Base-by-base conservation (phyloP, 1,284 basidiomycete genomes). In the Boletus mariae region DNA sequence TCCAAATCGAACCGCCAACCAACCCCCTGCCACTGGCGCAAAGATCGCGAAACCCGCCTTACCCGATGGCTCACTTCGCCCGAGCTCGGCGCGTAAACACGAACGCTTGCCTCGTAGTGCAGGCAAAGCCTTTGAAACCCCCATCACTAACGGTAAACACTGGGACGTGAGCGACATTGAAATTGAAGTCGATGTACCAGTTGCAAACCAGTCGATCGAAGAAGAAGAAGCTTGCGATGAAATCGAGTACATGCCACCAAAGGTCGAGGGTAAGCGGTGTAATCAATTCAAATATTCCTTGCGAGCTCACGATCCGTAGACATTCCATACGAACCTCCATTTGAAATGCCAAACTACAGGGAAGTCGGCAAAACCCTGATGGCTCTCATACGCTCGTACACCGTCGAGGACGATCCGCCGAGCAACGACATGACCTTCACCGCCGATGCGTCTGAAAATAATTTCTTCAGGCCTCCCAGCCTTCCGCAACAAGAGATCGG, bases 231-330 rank as follows among this genome's bases (percentile, higher is more conserved):
- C 82, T 55, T 74, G 75, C 50, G 85, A 84, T 58, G 88, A 90
- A 65, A 75, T 90, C 37, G 89, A 92, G 65, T 90, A 89, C 62
- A 84, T 86, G 80, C 78, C 88, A 29, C 88, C 88, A 6, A 86
- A 83, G 58, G 80, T 79, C 8, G 70, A 80, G 17, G 79, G 87
- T 88, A 59, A 57, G 80, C 70, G 5, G 34, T 4, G 15, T 28
- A 15, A 38, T 34, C 17, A 35, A 46, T 11, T 34, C 13, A 2
- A 32, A 3, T 4, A 38, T 52, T 38, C 40, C 53, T 25, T 37
- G 25, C 6, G 13, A 46, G 45, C 23, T 60, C 42, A 57, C 45
- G 4, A 34, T 4, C 7, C 5, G 1, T 55, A 83, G 83, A 82
- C 44, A 58, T 76, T 20, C 70, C 75, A 0, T 84, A 79, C 54